Evolutionary conservation across 148 eudicot species (phyloP).

Genomic region (Pouteria glomerata): DNA sequence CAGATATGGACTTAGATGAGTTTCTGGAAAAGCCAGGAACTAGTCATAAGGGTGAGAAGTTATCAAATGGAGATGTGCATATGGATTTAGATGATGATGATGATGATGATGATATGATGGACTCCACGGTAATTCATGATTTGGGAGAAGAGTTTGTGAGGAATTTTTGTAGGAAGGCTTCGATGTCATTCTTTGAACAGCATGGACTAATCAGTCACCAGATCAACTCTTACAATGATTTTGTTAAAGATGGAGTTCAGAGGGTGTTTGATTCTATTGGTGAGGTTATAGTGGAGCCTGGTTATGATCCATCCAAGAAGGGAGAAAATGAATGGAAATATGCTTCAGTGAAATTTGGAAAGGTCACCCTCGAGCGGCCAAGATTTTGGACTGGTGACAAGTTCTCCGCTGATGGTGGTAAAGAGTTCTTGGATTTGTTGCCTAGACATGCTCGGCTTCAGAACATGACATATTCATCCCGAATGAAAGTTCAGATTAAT

Average conservation of each 20-base stretch:
- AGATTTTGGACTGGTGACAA: slow-evolving; percentile 73
- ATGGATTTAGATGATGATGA: slow-evolving; percentile 51
- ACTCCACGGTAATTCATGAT: slow-evolving; percentile 28
- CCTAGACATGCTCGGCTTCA: slow-evolving; percentile 94
- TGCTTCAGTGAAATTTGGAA: slow-evolving; percentile 66
- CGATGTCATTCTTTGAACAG: slow-evolving; percentile 60
- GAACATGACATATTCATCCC: slow-evolving; percentile 85
- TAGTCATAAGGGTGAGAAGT: slow-evolving; percentile 37
- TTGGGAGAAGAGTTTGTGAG: slow-evolving; percentile 46
- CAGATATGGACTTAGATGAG: slow-evolving; percentile 41
- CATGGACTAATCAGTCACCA: slow-evolving; percentile 89
- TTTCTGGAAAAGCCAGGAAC: slow-evolving; percentile 41
- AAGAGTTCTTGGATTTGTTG: slow-evolving; percentile 41
- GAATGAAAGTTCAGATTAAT: slow-evolving; percentile 57
- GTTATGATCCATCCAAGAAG: slow-evolving; percentile 79
- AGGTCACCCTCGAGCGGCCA: slow-evolving; percentile 72
- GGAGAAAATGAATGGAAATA: slow-evolving; percentile 72
- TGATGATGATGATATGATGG: slow-evolving; percentile 41
- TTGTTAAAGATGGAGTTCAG: slow-evolving; percentile 58
- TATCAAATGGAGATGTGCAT: slow-evolving; percentile 24
- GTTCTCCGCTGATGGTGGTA: slow-evolving; percentile 48
- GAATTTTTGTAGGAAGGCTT: slow-evolving; percentile 62
- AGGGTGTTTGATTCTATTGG: slow-evolving; percentile 58
- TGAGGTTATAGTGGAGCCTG: slow-evolving; percentile 66
- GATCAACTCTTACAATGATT: slow-evolving; percentile 79